phyloP scores from a whole-genome alignment of 331 rosid genomes.

The Prunus yedoensis region DNA sequence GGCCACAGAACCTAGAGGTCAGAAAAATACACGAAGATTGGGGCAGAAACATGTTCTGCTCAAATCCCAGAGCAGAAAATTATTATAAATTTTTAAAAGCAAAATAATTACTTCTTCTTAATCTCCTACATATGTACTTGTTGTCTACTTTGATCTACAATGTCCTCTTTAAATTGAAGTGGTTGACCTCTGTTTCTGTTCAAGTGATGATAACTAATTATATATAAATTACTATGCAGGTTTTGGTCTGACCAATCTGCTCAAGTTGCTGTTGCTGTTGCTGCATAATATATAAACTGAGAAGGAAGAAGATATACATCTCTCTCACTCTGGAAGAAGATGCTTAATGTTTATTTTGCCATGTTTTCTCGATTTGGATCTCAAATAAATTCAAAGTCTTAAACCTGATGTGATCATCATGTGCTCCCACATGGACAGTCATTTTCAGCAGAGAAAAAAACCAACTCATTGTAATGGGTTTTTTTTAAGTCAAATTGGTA shows the following conservation, averaged over 20 bases:
- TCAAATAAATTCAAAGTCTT: conserved; percentile 13
- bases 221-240: background rate
- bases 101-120: too few species aligned
- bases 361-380: conserved; percentile 27
- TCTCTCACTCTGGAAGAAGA: background rate
- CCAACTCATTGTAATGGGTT: conserved; percentile 15
- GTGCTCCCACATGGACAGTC: conserved; percentile 50
- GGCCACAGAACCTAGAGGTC: too few species aligned
- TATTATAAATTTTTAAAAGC: too few species aligned
- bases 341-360: background rate
- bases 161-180: background rate
- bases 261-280: background rate
- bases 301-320: background rate
- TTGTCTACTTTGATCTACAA: too few species aligned
- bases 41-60: too few species aligned
- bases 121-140: too few species aligned
- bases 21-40: too few species aligned
- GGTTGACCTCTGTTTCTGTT: background rate
- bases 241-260: background rate
- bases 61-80: too few species aligned
- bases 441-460: conserved; percentile 27
- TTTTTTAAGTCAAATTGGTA: conserved; percentile 22
- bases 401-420: conserved; percentile 18
- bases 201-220: background rate
- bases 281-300: background rate